phyloP scores from a whole-genome alignment of 2,329 filamentous ascomycete species.

The Dactylonectria macrodidyma region DNA sequence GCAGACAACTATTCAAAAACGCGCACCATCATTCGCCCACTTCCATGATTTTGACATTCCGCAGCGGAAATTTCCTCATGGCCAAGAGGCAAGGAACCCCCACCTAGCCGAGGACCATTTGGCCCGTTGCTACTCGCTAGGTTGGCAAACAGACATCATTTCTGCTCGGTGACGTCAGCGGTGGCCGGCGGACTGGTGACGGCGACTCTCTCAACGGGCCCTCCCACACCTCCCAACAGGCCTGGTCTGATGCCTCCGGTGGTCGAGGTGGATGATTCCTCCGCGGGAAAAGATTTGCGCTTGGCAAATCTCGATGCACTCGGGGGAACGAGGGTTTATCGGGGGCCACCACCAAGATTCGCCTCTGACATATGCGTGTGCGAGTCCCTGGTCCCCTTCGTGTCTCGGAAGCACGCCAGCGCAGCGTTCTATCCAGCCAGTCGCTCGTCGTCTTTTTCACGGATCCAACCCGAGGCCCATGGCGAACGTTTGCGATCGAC shows the following conservation, averaged over 20 bases:
- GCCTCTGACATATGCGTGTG: slow-evolving; percentile 31
- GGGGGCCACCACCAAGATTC: slow-evolving; percentile 6
- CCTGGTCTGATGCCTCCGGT: slow-evolving; percentile 22
- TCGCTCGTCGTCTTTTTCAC: slow-evolving; percentile 10
- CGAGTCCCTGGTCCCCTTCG: slow-evolving; percentile 24
- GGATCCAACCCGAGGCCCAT: slow-evolving; percentile 1
- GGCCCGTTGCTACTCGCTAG: not conserved
- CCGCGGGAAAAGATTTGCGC: slow-evolving; percentile 34
- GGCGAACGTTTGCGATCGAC: slow-evolving; percentile 32
- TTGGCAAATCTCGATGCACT: slow-evolving; percentile 9
- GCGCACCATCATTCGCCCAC: not conserved
- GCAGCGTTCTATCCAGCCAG: slow-evolving; percentile 29
- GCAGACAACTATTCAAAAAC: not conserved
- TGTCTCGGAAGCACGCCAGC: slow-evolving; percentile 35
- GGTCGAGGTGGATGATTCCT: slow-evolving; percentile 28
- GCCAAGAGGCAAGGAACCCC: slow-evolving; percentile 21
- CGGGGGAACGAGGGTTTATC: slow-evolving; percentile 26
- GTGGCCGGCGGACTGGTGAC: slow-evolving; percentile 18
- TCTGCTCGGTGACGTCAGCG: slow-evolving; percentile 44
- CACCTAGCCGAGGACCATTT: slow-evolving; percentile 8
- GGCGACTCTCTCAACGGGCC: slow-evolving; percentile 12
- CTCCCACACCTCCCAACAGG: slow-evolving; percentile 6
- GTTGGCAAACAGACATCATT: slow-evolving; percentile 5
- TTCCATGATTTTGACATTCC: slow-evolving; percentile 5
- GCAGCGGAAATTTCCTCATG: slow-evolving; percentile 27